Percentiles rank a stretch among this genome's conserved stretches.
These are phyloP conservation scores for Salix brachista DNA, from an alignment of 345 rosid species.

Conservation along the genomic window DNA sequence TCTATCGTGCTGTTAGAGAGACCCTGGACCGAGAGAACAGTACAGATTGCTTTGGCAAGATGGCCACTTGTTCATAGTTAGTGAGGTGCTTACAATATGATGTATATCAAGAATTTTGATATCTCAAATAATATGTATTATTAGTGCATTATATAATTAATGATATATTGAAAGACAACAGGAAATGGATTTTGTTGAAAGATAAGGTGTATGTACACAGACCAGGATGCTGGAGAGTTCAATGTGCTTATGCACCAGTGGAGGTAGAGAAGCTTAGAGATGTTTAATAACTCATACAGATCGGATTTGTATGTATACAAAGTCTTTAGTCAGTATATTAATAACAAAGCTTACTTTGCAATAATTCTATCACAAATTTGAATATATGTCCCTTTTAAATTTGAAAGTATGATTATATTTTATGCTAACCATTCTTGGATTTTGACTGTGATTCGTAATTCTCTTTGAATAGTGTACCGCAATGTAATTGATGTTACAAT, in stretches of 20 bases:
- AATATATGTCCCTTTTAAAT: neutral
- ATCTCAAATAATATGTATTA: conserved; percentile 5
- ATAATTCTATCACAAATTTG: neutral
- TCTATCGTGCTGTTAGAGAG: conserved; percentile 55
- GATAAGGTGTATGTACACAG: conserved; percentile 23
- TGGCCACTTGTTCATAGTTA: conserved; percentile 52
- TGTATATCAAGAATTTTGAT: conserved; percentile 22
- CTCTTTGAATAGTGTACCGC: neutral
- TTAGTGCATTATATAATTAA: conserved; percentile 7
- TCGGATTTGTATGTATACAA: conserved; percentile 19
- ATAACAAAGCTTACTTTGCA: neutral
- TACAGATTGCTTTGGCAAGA: conserved; percentile 37
- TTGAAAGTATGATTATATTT: neutral
- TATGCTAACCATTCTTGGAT: neutral
- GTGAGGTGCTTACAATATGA: conserved; percentile 12
- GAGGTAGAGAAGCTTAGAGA: conserved; percentile 11
- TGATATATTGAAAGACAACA: conserved; percentile 6
- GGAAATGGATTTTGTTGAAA: conserved; percentile 19
- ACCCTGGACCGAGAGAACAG: conserved; percentile 49
- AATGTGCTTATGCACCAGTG: conserved; percentile 6
- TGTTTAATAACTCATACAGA: conserved; percentile 9
- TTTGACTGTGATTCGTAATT: neutral
- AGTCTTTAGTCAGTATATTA: conserved; percentile 8
- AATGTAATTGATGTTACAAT: neutral
- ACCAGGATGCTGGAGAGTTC: conserved; percentile 17